These are phyloP conservation scores for Trichoderma erinaceum DNA, from an alignment of 495 filamentous ascomycete genomes.

Conservation along the genomic window DNA sequence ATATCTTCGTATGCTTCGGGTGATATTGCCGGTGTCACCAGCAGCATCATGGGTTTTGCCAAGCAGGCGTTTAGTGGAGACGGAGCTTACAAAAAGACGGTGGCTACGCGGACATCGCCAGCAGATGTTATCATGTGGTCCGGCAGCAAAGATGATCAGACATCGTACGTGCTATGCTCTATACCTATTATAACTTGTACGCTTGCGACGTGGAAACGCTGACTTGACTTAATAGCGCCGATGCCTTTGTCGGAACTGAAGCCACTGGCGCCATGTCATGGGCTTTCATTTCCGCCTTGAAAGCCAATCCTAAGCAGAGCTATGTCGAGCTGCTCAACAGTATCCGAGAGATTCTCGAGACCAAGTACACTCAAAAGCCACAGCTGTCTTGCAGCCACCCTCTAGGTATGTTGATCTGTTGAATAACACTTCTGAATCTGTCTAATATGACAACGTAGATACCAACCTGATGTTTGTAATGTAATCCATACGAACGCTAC, in stretches of 20 bases:
- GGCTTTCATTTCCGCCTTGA: slow-evolving; percentile 85
- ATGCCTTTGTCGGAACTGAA: slow-evolving; percentile 61
- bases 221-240: slow-evolving; percentile 39
- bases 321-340: slow-evolving; percentile 91
- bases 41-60: slow-evolving; percentile 66
- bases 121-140: slow-evolving; percentile 99
- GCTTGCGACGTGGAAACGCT: slow-evolving; percentile 16
- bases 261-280: slow-evolving; percentile 97
- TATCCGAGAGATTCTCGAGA: slow-evolving; percentile 79
- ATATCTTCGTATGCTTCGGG: slow-evolving; percentile 78
- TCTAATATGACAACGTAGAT: slow-evolving; percentile 27
- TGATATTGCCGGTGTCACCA: slow-evolving; percentile 71
- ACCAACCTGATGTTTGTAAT: slow-evolving; percentile 43
- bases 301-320: slow-evolving; percentile 92
- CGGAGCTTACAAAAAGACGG: slow-evolving; percentile 73
- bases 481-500: slow-evolving; percentile 22
- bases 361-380: slow-evolving; percentile 90
- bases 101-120: slow-evolving; percentile 85
- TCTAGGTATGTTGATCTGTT: slow-evolving; percentile 56
- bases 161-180: slow-evolving; percentile 54
- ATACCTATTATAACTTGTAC: slow-evolving; percentile 14
- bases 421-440: not conserved
- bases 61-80: slow-evolving; percentile 85
- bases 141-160: slow-evolving; percentile 92
- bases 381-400: slow-evolving; percentile 96